Percentiles rank a stretch among this genome's conserved stretches.
These are phyloP conservation scores for Paecilomyces fulvus DNA, from an alignment of 2,329 filamentous ascomycete genomes.

Conservation along the genomic window DNA sequence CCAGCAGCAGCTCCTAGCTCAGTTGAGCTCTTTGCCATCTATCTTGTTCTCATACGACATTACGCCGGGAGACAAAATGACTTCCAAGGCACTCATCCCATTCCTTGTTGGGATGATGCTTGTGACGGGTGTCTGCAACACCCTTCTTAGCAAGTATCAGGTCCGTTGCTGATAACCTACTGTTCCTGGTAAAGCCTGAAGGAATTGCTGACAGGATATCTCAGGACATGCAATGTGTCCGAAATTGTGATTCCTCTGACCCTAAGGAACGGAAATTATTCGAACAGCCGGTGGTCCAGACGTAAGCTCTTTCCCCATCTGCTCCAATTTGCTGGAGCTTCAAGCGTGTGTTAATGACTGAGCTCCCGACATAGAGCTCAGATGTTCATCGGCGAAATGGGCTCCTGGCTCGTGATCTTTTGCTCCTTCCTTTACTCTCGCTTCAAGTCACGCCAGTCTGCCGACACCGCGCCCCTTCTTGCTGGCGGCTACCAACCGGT, in stretches of 20 bases:
- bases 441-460: constrained; percentile 35
- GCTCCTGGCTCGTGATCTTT: constrained; percentile 86
- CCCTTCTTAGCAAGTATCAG: constrained; percentile 92
- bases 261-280: constrained; percentile 63
- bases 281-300: constrained; percentile 93
- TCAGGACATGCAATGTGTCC: constrained; percentile 90
- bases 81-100: constrained; percentile 63
- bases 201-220: constrained; percentile 2
- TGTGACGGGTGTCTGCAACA: constrained; percentile 92
- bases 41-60: neutral
- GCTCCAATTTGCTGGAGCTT: neutral
- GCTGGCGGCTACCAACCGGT: constrained; percentile 60
- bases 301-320: constrained; percentile 35
- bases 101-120: constrained; percentile 94
- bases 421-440: constrained; percentile 58
- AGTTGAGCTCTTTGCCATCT: neutral
- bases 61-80: constrained; percentile 47
- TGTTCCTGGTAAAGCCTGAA: neutral
- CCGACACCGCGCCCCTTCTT: constrained; percentile 34
- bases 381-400: constrained; percentile 97
- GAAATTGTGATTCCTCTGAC: constrained; percentile 68
- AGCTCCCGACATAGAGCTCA: constrained; percentile 47
- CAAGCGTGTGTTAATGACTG: neutral
- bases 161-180: constrained; percentile 38
- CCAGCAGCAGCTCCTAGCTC: neutral